These are phyloP conservation scores for Fusarium devonianum DNA, from an alignment of 2,329 filamentous ascomycete genomes.

Conservation along the genomic window DNA sequence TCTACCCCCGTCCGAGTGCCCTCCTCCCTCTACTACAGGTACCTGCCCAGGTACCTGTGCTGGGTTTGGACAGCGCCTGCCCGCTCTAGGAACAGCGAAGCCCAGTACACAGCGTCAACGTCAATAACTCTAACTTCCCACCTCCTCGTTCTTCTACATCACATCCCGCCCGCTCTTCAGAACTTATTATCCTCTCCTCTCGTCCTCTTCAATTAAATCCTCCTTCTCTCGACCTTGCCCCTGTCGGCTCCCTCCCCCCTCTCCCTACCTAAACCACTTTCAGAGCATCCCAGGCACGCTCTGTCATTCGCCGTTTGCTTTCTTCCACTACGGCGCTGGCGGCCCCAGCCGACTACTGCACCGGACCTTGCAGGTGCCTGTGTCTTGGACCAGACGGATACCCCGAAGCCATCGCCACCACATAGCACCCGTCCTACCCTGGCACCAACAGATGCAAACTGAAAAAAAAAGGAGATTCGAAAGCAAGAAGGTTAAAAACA, in stretches of 20 bases:
- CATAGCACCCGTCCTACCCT: slow-evolving; percentile 31
- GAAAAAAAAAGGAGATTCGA: slow-evolving; percentile 17
- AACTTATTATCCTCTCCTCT: background rate
- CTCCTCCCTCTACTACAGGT: background rate
- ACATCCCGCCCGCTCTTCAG: slow-evolving; percentile 18
- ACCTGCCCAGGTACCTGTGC: slow-evolving; percentile 3
- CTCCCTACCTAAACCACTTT: slow-evolving; percentile 15
- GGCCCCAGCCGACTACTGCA: slow-evolving; percentile 35
- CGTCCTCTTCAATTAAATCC: slow-evolving; percentile 4
- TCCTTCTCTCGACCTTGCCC: slow-evolving; percentile 9
- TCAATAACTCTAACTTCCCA: slow-evolving; percentile 26
- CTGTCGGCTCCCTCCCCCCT: background rate
- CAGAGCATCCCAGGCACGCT: slow-evolving; percentile 22
- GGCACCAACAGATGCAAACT: slow-evolving; percentile 28
- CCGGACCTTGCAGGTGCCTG: slow-evolving; percentile 33
- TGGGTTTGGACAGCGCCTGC: slow-evolving; percentile 26
- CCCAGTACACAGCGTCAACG: slow-evolving; percentile 25
- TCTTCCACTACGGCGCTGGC: slow-evolving; percentile 23
- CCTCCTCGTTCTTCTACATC: slow-evolving; percentile 30
- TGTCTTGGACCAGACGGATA: slow-evolving; percentile 33
- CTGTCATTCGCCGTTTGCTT: slow-evolving; percentile 33
- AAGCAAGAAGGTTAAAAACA: slow-evolving; percentile 16
- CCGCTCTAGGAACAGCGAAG: slow-evolving; percentile 29
- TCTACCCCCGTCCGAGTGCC: slow-evolving; percentile 3
- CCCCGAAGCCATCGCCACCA: slow-evolving; percentile 41